phyloP scores from a whole-genome alignment of 495 filamentous ascomycete species.

The Penicillium odoratum region DNA sequence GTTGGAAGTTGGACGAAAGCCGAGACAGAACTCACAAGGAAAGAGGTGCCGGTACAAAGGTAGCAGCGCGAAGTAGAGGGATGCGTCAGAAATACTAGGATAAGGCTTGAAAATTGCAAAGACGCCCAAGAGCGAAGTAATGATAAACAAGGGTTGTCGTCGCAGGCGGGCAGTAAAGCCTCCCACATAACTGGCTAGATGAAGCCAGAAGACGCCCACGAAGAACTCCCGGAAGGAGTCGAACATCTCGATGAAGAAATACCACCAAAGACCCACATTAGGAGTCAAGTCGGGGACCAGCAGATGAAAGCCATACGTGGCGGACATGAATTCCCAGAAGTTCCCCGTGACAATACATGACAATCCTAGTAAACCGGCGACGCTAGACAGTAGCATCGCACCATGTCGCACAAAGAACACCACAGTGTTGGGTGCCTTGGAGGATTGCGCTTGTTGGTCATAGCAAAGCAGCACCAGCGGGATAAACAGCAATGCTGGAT shows the following conservation, averaged over 20 bases:
- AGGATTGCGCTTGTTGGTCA: conserved; percentile 54
- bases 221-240: conserved; percentile 98
- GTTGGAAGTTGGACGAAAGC: not conserved
- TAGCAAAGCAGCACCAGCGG: conserved; percentile 81
- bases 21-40: conserved; percentile 59
- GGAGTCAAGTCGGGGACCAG: conserved; percentile 91
- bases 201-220: conserved; percentile 95
- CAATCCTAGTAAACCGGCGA: conserved; percentile 62
- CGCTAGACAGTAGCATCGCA: conserved; percentile 41
- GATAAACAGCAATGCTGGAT: conserved; percentile 82
- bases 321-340: conserved; percentile 80
- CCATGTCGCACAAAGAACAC: conserved; percentile 55
- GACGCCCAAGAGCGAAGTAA: conserved; percentile 79
- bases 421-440: conserved; percentile 24
- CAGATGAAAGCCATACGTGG: conserved; percentile 90
- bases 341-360: conserved; percentile 75
- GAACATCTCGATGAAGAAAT: conserved; percentile 99
- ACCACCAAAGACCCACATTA: conserved; percentile 98
- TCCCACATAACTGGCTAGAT: conserved; percentile 83
- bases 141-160: conserved; percentile 80
- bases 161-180: conserved; percentile 78
- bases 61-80: conserved; percentile 77
- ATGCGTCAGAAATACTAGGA: conserved; percentile 84
- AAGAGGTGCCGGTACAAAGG: conserved; percentile 94
- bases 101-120: conserved; percentile 96